Evolutionary conservation across 2,329 filamentous ascomycete species (phyloP).

Genomic region (Colletotrichum spinosum): DNA sequence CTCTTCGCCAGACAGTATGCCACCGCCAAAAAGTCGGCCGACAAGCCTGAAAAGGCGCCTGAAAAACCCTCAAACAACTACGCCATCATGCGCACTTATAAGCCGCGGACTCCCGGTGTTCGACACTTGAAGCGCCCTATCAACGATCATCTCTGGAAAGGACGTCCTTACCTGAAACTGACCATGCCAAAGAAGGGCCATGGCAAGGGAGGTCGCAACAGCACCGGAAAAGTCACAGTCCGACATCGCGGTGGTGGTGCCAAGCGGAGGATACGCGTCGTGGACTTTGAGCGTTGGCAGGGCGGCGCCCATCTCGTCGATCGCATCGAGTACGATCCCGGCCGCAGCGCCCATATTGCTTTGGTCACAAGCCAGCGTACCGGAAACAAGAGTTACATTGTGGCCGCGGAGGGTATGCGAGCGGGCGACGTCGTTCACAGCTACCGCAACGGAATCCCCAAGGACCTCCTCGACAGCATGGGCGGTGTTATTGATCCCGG

Average conservation of each 20-base stretch:
- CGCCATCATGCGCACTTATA: slow-evolving; percentile 82
- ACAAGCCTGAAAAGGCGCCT: slow-evolving; percentile 33
- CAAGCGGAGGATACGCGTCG: slow-evolving; percentile 89
- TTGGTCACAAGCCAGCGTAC: slow-evolving; percentile 82
- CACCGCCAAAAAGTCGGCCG: no score
- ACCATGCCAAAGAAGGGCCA: slow-evolving; percentile 95
- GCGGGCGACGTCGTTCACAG: slow-evolving; percentile 93
- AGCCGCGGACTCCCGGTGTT: slow-evolving; percentile 90
- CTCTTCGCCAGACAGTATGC: neutral
- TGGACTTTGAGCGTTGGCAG: slow-evolving; percentile 85
- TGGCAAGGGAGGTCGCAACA: slow-evolving; percentile 91
- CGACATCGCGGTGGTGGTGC: slow-evolving; percentile 92
- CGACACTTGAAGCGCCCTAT: slow-evolving; percentile 92
- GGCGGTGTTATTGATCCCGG: slow-evolving; percentile 93
- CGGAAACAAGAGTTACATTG: slow-evolving; percentile 85
- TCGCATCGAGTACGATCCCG: slow-evolving; percentile 95
- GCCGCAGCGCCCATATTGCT: slow-evolving; percentile 92
- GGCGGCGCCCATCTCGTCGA: slow-evolving; percentile 90
- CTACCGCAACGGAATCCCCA: slow-evolving; percentile 89
- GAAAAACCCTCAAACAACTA: slow-evolving; percentile 47
- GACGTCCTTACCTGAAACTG: slow-evolving; percentile 82
- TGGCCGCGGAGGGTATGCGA: slow-evolving; percentile 94
- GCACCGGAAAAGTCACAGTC: slow-evolving; percentile 85
- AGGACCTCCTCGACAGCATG: slow-evolving; percentile 89
- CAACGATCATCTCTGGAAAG: slow-evolving; percentile 98